These are phyloP conservation scores for Rhododendron henanense DNA, from an alignment of 148 eudicot species.

Conservation along the genomic window DNA sequence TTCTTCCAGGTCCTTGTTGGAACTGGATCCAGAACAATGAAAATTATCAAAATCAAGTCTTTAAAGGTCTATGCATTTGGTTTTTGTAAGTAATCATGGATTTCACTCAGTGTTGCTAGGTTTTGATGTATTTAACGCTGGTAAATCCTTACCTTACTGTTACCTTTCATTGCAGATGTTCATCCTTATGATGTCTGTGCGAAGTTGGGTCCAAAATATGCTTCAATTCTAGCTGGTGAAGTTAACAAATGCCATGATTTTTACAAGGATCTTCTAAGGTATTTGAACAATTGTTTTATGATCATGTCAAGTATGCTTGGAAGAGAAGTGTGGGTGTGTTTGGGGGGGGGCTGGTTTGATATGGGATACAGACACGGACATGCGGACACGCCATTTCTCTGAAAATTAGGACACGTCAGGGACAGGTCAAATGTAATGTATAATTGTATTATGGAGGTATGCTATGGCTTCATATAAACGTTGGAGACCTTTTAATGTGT, in stretches of 20 bases:
- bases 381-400: no score
- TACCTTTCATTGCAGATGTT: slow-evolving; percentile 44
- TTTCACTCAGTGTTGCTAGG: neutral
- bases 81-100: slow-evolving; percentile 61
- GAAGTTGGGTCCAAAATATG: slow-evolving; percentile 83
- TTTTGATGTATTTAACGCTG: neutral
- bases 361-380: no score
- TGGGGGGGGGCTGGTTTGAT: no score
- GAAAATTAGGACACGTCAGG: no score
- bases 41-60: slow-evolving; percentile 71
- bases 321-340: neutral
- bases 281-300: slow-evolving; percentile 1
- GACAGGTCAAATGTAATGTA: no score
- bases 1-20: slow-evolving; percentile 81
- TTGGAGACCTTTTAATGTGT: no score
- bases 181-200: slow-evolving; percentile 78
- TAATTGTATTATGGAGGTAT: no score
- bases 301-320: neutral
- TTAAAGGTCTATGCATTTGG: slow-evolving; percentile 89
- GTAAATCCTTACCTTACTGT: neutral
- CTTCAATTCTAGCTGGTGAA: slow-evolving; percentile 55
- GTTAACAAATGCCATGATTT: slow-evolving; percentile 58
- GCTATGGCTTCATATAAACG: no score
- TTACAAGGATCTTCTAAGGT: slow-evolving; percentile 89
- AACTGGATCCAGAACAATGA: slow-evolving; percentile 83